phyloP scores from a whole-genome alignment of 1,139 yeast species.

The Yamadazyma oceani region DNA sequence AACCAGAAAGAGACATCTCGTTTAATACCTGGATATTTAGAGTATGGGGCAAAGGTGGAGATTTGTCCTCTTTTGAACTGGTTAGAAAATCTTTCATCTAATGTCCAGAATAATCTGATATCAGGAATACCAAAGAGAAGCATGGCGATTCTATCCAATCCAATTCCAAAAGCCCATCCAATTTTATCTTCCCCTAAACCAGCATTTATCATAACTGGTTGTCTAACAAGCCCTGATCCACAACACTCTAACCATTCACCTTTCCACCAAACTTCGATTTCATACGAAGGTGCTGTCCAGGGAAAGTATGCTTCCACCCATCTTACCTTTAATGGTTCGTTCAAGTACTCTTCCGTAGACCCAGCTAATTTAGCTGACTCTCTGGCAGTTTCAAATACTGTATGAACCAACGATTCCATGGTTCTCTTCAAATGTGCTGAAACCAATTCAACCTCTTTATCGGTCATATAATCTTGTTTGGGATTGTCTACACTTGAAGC shows the following conservation, averaged over 20 bases:
- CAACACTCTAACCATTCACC: conserved; percentile 98
- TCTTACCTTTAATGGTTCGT: conserved; percentile 79
- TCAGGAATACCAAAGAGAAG: conserved; percentile 92
- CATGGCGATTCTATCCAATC: conserved; percentile 96
- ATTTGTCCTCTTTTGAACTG: conserved; percentile 73
- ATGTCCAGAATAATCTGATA: conserved; percentile 89
- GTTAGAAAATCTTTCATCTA: conserved; percentile 69
- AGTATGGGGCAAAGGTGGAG: conserved; percentile 78
- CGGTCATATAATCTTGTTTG: conserved; percentile 74
- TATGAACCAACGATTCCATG: conserved; percentile 76
- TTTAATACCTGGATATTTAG: conserved; percentile 83
- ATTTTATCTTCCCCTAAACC: conserved; percentile 61
- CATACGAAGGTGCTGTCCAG: conserved; percentile 99
- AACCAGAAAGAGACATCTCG: conserved; percentile 95
- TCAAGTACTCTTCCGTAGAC: conserved; percentile 56
- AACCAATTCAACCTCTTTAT: conserved; percentile 64
- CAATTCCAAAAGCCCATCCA: conserved; percentile 99
- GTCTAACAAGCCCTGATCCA: conserved; percentile 91
- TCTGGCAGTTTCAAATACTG: conserved; percentile 76
- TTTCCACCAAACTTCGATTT: conserved; percentile 98
- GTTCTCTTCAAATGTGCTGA: conserved; percentile 83
- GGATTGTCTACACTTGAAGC: conserved; percentile 68
- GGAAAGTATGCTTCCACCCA: conserved; percentile 98
- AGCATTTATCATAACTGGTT: conserved; percentile 72
- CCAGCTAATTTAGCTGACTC: conserved; percentile 70